Evolutionary conservation across 345 rosid species (phyloP).

Genomic region (Gynandropsis gynandra): DNA sequence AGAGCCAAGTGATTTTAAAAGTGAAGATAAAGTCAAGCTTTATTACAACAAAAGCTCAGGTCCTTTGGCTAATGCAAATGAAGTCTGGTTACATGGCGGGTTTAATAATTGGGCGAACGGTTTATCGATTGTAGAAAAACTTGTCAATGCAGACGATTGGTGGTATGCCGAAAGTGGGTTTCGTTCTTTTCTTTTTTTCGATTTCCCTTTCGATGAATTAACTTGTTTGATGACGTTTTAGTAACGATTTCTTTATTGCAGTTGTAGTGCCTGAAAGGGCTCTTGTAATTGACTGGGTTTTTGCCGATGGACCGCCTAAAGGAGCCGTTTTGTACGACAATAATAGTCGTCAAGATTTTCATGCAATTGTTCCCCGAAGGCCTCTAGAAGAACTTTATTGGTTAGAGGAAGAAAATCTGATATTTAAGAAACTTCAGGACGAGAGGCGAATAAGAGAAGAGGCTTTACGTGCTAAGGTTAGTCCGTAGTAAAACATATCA

Average conservation of each 20-base stretch:
- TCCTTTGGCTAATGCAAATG: conserved; percentile 57
- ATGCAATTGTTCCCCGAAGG: conserved; percentile 49
- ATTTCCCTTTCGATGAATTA: not conserved
- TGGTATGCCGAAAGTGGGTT: conserved; percentile 74
- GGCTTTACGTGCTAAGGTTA: conserved; percentile 68
- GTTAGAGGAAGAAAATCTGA: conserved; percentile 64
- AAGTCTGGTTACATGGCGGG: conserved; percentile 93
- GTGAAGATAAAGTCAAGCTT: conserved; percentile 45
- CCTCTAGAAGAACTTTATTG: conserved; percentile 49
- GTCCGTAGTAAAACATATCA: conserved; percentile 12
- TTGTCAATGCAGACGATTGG: conserved; percentile 62
- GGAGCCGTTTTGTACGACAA: conserved; percentile 68
- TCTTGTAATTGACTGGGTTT: conserved; percentile 79
- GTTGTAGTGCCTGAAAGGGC: conserved; percentile 64
- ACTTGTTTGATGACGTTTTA: not conserved
- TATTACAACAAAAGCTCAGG: conserved; percentile 68
- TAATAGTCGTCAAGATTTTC: conserved; percentile 65
- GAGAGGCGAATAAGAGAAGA: conserved; percentile 67
- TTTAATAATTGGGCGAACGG: conserved; percentile 74
- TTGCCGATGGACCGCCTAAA: conserved; percentile 82
- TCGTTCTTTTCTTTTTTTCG: conserved; percentile 10
- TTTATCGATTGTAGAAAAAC: conserved; percentile 51
- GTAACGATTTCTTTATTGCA: conserved; percentile 29
- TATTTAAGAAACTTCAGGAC: conserved; percentile 54
- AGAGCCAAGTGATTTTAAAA: conserved; percentile 57